Conservation (phyloP, 192 early-diverging fungal genomes). For the Entomortierella chlamydospora region DNA sequence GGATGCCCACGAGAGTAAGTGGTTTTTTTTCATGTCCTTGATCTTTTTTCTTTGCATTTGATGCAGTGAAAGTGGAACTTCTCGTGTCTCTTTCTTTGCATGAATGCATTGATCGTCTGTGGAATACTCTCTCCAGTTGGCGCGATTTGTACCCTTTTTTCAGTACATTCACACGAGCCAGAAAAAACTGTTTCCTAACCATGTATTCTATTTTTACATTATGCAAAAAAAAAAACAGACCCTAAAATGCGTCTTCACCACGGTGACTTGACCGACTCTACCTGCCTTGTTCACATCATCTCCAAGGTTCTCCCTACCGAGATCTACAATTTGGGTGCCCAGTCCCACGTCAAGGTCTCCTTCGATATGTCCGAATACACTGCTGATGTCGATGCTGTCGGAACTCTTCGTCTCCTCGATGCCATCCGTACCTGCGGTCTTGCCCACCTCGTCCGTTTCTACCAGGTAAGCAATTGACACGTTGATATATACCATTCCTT, state of each 20-base stretch:
- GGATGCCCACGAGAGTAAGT: conserved; percentile 74
- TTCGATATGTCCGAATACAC: conserved; percentile 87
- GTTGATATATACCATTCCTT: too few species aligned
- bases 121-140: background rate
- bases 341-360: conserved; percentile 81
- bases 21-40: background rate
- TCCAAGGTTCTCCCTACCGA: conserved; percentile 80
- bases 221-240: too few species aligned
- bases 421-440: conserved; percentile 83
- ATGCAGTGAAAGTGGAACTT: too few species aligned
- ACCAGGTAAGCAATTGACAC: conserved; percentile 59
- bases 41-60: too few species aligned
- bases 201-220: too few species aligned
- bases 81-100: too few species aligned
- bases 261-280: conserved; percentile 85
- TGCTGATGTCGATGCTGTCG: conserved; percentile 83
- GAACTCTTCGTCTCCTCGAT: conserved; percentile 83
- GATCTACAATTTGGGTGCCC: conserved; percentile 84
- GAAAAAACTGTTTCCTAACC: too few species aligned
- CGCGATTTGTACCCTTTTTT: background rate
- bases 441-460: conserved; percentile 69
- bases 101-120: too few species aligned
- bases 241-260: conserved; percentile 82
- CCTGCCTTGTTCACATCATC: conserved; percentile 81
- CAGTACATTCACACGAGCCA: too few species aligned